Conservation (phyloP, 2,329 filamentous ascomycete genomes). For the Pseudocercospora pini-densiflorae region DNA sequence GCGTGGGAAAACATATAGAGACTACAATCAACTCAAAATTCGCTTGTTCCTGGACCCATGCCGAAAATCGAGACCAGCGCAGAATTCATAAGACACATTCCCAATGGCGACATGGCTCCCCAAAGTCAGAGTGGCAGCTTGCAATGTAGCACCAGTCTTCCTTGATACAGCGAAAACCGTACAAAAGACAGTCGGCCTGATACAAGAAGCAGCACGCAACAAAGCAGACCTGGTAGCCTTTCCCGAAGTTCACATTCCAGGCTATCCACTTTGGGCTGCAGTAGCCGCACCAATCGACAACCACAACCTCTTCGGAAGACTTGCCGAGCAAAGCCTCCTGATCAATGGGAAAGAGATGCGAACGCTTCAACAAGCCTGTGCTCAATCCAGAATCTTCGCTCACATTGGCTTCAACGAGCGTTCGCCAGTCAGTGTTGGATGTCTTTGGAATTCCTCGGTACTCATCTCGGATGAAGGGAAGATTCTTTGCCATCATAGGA, state of each 20-base stretch:
- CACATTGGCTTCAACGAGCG: slow-evolving; percentile 59
- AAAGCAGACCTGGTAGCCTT: slow-evolving; percentile 58
- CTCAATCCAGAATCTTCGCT: slow-evolving; percentile 45
- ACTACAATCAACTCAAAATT: no score
- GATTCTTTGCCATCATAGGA: slow-evolving; percentile 58
- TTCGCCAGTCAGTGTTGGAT: slow-evolving; percentile 48
- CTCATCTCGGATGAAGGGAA: slow-evolving; percentile 52
- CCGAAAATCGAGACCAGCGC: no score
- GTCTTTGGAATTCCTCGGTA: slow-evolving; percentile 58
- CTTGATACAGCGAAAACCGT: slow-evolving; percentile 54
- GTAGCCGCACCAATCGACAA: slow-evolving; percentile 53
- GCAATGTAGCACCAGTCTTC: slow-evolving; percentile 49
- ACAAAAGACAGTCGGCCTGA: slow-evolving; percentile 52
- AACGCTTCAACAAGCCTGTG: slow-evolving; percentile 47
- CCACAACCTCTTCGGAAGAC: slow-evolving; percentile 55
- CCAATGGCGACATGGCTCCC: slow-evolving; percentile 31
- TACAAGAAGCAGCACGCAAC: slow-evolving; percentile 50
- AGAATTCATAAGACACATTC: not conserved
- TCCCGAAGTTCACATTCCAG: slow-evolving; percentile 59
- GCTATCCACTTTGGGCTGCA: slow-evolving; percentile 60
- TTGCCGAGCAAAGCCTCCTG: slow-evolving; percentile 52
- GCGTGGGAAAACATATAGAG: not conserved
- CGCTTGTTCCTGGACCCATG: no score
- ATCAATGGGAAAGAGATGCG: slow-evolving; percentile 53
- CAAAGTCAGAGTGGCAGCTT: slow-evolving; percentile 35